These are phyloP conservation scores for Chaetomium cochliodes DNA, from an alignment of 495 filamentous ascomycete species.

Conservation along the genomic window DNA sequence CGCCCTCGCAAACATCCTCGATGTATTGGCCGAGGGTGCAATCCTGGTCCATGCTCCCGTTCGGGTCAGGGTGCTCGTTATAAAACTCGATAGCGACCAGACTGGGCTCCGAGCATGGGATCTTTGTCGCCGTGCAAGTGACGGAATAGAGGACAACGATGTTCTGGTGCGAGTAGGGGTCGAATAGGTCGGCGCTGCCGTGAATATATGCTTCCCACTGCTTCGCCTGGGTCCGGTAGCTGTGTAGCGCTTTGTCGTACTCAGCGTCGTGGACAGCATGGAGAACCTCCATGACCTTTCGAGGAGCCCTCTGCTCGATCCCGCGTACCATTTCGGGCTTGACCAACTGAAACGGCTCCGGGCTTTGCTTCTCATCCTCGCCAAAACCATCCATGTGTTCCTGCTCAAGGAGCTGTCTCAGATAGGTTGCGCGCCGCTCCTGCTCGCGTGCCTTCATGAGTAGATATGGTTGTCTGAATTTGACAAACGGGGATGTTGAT, in stretches of 20 bases:
- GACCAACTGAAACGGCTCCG: conserved; percentile 80
- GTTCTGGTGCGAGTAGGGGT: conserved; percentile 91
- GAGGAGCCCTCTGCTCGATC: conserved; percentile 69
- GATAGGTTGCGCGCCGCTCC: conserved; percentile 74
- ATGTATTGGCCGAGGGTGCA: conserved; percentile 94
- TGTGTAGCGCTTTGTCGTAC: conserved; percentile 91
- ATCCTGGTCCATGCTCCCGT: conserved; percentile 68
- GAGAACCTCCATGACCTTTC: conserved; percentile 86
- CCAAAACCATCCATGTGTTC: conserved; percentile 58
- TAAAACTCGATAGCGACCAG: conserved; percentile 87
- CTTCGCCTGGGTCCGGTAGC: conserved; percentile 88
- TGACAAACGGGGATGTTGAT: conserved; percentile 95
- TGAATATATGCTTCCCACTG: conserved; percentile 94
- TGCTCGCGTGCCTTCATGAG: conserved; percentile 89
- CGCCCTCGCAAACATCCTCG: conserved; percentile 79
- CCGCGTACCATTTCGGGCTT: conserved; percentile 92
- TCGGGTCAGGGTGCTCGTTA: conserved; percentile 72
- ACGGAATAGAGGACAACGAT: conserved; percentile 93
- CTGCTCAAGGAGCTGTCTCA: conserved; percentile 78
- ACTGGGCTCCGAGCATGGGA: conserved; percentile 88
- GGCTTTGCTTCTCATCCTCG: conserved; percentile 58
- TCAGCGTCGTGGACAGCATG: conserved; percentile 94
- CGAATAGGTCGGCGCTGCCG: conserved; percentile 80
- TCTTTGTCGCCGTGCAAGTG: conserved; percentile 84
- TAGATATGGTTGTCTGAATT: conserved; percentile 89